Percentiles rank a stretch among this genome's conserved stretches.
These are phyloP conservation scores for Cerioporus squamosus DNA, from an alignment of 1,284 basidiomycete genomes.

Conservation along the genomic window DNA sequence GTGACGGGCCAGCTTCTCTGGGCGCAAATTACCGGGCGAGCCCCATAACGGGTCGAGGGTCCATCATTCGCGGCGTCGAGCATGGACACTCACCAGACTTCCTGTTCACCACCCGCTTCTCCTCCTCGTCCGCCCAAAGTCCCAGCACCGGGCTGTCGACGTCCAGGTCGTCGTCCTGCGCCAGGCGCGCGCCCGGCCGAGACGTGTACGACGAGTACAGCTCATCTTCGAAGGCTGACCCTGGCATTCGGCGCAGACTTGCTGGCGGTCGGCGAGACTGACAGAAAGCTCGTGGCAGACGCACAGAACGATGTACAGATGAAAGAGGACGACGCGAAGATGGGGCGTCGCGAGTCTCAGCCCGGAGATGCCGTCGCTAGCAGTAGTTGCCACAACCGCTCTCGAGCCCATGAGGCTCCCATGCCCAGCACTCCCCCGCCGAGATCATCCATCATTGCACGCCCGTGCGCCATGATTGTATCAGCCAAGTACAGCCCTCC, in stretches of 20 bases:
- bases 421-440: slow-evolving; percentile 18
- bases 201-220: slow-evolving; percentile 18
- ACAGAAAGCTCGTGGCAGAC: slow-evolving; percentile 8
- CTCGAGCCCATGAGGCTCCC: slow-evolving; percentile 21
- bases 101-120: slow-evolving; percentile 6
- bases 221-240: slow-evolving; percentile 19
- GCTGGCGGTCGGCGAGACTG: slow-evolving; percentile 11
- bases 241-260: slow-evolving; percentile 17
- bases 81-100: slow-evolving; percentile 20
- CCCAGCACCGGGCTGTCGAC: slow-evolving; percentile 26
- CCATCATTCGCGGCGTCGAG: slow-evolving; percentile 5
- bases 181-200: slow-evolving; percentile 5
- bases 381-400: slow-evolving; percentile 19
- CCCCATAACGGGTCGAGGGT: neutral
- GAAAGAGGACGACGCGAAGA: slow-evolving; percentile 24
- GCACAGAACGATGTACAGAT: slow-evolving; percentile 20
- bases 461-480: slow-evolving; percentile 20
- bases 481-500: slow-evolving; percentile 21
- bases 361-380: slow-evolving; percentile 21
- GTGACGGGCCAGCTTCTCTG: slow-evolving; percentile 17
- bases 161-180: slow-evolving; percentile 13
- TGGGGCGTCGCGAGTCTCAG: slow-evolving; percentile 11
- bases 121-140: slow-evolving; percentile 23
- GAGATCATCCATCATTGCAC: slow-evolving; percentile 24
- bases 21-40: slow-evolving; percentile 13